These are phyloP conservation scores for Glaciozyma antarctica DNA, from an alignment of 768 basidiomycete species.

Conservation along the genomic window DNA sequence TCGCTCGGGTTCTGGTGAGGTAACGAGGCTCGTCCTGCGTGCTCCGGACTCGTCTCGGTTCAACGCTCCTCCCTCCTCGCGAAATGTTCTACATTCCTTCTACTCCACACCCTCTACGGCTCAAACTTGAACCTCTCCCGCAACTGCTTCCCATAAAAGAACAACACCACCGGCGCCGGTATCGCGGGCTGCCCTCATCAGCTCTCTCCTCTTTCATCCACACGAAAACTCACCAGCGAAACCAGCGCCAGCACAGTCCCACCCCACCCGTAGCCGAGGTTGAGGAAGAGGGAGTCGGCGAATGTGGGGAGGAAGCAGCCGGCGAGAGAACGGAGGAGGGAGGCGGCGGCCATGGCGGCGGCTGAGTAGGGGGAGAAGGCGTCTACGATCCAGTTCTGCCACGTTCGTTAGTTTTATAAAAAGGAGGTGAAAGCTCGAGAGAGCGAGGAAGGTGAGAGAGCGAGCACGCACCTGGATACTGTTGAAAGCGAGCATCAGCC, in stretches of 20 bases:
- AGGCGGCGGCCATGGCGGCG: conserved; percentile 7
- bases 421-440: no score
- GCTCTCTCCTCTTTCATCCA: background rate
- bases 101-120: background rate
- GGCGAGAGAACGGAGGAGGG: background rate
- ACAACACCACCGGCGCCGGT: background rate
- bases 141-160: background rate
- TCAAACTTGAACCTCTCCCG: conserved; percentile 5
- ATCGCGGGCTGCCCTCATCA: background rate
- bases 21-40: no score
- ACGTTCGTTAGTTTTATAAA: no score
- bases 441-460: background rate
- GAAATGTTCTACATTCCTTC: background rate
- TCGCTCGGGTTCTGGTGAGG: no score
- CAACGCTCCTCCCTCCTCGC: no score
- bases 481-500: conserved; percentile 1
- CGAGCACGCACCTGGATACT: background rate
- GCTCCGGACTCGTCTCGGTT: no score
- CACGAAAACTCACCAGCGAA: background rate
- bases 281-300: background rate
- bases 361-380: conserved; percentile 3
- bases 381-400: conserved; percentile 11
- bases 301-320: conserved; percentile 10
- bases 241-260: conserved; percentile 1
- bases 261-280: conserved; percentile 11